A percentile compares a stretch with the other conserved stretches of the same genome.
Evolutionary conservation across 148 eudicot species (phyloP).

Genomic region (Euryodendron excelsum): DNA sequence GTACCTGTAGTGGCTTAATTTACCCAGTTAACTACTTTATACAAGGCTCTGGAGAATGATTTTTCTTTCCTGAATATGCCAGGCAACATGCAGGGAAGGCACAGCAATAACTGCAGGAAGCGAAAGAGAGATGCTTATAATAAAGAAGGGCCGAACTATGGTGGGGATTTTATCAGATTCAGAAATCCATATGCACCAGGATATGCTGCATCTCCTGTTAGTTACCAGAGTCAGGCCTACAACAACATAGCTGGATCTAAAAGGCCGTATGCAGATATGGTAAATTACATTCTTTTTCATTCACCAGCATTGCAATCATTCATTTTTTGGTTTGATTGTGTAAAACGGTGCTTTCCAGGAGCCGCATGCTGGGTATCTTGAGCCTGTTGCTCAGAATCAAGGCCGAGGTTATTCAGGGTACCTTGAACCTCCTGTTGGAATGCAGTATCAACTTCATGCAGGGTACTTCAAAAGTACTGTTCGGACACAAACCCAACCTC

Average conservation of each 20-base stretch:
- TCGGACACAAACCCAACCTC: conserved; percentile 11
- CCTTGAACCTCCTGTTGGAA: conserved; percentile 13
- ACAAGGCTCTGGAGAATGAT: conserved; percentile 2
- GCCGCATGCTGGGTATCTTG: conserved; percentile 34
- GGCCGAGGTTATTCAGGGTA: conserved; percentile 14
- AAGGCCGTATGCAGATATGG: conserved; percentile 30
- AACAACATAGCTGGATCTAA: conserved; percentile 12
- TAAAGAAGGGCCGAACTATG: conserved; percentile 8
- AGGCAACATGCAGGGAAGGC: conserved; percentile 18
- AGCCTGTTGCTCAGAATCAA: conserved; percentile 15
- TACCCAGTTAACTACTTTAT: neutral
- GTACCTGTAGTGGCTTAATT: conserved; percentile 3
- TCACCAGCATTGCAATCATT: neutral
- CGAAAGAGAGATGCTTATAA: conserved; percentile 17
- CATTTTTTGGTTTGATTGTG: neutral
- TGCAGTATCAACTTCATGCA: conserved; percentile 17
- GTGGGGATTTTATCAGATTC: conserved; percentile 3
- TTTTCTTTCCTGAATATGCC: neutral
- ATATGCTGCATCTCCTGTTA: conserved; percentile 14
- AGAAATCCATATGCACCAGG: conserved; percentile 14
- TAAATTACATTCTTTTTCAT: neutral
- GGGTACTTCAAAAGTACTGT: conserved; percentile 13
- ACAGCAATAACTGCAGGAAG: conserved; percentile 8
- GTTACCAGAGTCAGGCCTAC: conserved; percentile 9
- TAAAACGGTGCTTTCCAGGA: conserved; percentile 21